Conservation (phyloP, 2,329 filamentous ascomycete genomes). For the Pseudocercospora vitis region DNA sequence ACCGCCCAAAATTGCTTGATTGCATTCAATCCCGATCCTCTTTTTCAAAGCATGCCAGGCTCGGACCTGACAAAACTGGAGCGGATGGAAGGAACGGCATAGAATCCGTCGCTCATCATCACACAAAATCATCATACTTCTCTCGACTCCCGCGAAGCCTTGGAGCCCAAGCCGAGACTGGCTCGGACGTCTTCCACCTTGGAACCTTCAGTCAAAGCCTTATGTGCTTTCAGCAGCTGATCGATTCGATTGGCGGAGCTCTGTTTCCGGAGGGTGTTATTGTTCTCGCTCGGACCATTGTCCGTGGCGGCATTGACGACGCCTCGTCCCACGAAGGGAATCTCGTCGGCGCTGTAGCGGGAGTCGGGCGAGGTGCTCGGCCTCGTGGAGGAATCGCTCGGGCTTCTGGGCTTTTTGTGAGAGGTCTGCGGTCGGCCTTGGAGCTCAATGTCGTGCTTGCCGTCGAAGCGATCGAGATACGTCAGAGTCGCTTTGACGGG, state of each 20-base stretch:
- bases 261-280: background rate
- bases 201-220: constrained; percentile 5
- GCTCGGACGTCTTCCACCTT: background rate
- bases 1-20: too few species aligned
- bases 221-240: constrained; percentile 8
- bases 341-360: background rate
- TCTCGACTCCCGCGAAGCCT: background rate
- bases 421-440: constrained; percentile 5
- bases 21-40: too few species aligned
- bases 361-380: background rate
- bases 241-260: background rate
- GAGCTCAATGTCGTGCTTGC: constrained; percentile 14
- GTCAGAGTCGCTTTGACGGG: constrained; percentile 16
- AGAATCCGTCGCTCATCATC: background rate
- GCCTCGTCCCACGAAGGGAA: background rate
- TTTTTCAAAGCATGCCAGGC: too few species aligned
- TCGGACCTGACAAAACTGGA: too few species aligned
- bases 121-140: background rate
- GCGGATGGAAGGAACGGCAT: too few species aligned
- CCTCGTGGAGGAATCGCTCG: background rate
- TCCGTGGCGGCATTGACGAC: background rate
- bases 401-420: background rate
- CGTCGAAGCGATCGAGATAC: constrained; percentile 14
- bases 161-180: background rate
- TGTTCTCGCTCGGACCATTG: background rate